phyloP scores from a whole-genome alignment of 2,329 filamentous ascomycete species.

The Macroventuria anomochaeta region DNA sequence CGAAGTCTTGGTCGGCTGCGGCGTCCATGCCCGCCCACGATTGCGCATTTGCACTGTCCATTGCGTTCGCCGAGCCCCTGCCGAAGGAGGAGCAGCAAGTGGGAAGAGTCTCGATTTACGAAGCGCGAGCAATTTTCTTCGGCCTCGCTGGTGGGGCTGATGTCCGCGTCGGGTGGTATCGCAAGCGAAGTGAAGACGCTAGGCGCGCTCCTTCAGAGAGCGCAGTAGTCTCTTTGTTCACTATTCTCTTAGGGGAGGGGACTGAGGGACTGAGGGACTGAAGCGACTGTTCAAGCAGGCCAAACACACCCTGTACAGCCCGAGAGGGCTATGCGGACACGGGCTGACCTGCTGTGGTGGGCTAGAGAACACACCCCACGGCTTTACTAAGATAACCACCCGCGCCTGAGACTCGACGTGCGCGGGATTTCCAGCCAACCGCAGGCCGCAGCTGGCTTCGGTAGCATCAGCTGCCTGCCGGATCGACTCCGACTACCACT shows the following conservation, averaged over 20 bases:
- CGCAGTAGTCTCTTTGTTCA: not conserved
- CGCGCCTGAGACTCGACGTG: slow-evolving; percentile 1
- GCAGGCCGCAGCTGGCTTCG: not conserved
- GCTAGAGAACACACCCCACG: slow-evolving; percentile 20
- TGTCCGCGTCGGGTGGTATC: slow-evolving; percentile 11
- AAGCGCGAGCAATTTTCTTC: slow-evolving; percentile 19
- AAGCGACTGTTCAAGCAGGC: not conserved
- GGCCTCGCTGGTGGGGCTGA: slow-evolving; percentile 17
- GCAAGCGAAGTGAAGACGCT: slow-evolving; percentile 17
- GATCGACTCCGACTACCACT: not conserved
- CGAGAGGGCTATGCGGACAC: slow-evolving; percentile 16
- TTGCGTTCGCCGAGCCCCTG: slow-evolving; percentile 31
- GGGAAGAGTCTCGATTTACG: slow-evolving; percentile 16
- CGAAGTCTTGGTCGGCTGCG: slow-evolving; percentile 51
- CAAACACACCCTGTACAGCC: slow-evolving; percentile 7
- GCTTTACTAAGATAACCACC: slow-evolving; percentile 22
- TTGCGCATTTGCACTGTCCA: slow-evolving; percentile 41
- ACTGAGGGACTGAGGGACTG: not conserved
- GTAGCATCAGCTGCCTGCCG: slow-evolving; percentile 1
- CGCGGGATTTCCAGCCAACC: not conserved
- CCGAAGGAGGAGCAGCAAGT: slow-evolving; percentile 22
- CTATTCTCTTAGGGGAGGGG: too few relatives aligned
- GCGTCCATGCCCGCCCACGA: slow-evolving; percentile 53
- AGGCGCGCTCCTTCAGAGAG: slow-evolving; percentile 12
- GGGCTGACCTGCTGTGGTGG: slow-evolving; percentile 14